Evolutionary conservation across 108 stramenopile species (phyloP), one percentile per base, ranked within the genome.

Genomic region (Craspedostauros australis): DNA sequence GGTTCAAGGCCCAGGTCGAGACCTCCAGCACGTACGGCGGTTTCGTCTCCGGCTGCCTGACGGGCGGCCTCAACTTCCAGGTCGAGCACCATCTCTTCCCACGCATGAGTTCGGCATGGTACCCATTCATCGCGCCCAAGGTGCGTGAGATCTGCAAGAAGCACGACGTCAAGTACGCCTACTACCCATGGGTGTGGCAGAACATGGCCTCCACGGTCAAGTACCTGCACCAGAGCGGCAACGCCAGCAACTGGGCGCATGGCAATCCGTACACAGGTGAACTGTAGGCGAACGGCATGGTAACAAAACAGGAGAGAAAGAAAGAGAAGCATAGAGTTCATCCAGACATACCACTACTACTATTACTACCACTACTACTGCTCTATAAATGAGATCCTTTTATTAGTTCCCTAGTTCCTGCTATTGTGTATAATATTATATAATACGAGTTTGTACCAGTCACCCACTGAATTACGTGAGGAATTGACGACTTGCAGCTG

Each of bases 71-170:
- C 46, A 96, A 96, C 68, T 91, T 92, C 58, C 95, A 96, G 57
- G 80, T 93, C 21, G 95, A 95, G 68, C 95, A 95, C 62, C 95
- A 95, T 62, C 64, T 95, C 61, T 95, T 93, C 62, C 95, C 95
- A 9, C 73, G 95, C 14, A 89, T 96, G 87, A 66, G 64, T 41
- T 79, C 77, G 14, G 86, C 91, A 27, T 94, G 95, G 92, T 99
- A 97, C 63, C 98, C 98, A 0, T 88, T 72, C 64, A 99, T 99
- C 68, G 95, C 98, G 5, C 96, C 95, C 5, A 94, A 73, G 15
- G 96, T 99, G 61, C 82, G 92, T 39, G 64, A 81, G 50, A 68
- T 96, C 29, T 97, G 96, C 75, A 62, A 80, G 68, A 91, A 97
- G 69, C 91, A 93, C 52, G 84, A 79, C 15, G 96, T 97, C 9